Percentiles rank a stretch among this genome's conserved stretches.
Conservation (phyloP, 2,329 filamentous ascomycete genomes). For the Cladobotryum protrusum region DNA sequence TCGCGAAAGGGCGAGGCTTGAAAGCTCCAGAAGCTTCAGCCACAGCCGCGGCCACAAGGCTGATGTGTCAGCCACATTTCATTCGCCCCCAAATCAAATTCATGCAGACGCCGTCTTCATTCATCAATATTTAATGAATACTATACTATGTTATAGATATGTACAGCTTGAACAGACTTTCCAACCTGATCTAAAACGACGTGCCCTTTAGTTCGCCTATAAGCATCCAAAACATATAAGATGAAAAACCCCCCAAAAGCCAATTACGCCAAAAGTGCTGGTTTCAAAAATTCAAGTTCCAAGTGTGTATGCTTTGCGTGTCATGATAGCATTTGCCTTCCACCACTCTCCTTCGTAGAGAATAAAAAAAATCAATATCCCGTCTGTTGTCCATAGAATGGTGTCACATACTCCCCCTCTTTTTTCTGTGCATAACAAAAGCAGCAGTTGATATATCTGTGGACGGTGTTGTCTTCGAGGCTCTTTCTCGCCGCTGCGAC, state of each 20-base stretch:
- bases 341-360: not conserved
- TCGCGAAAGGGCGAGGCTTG: constrained; percentile 3
- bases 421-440: constrained; percentile 40
- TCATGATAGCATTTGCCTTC: not conserved
- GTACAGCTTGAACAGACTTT: not conserved
- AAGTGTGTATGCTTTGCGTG: not conserved
- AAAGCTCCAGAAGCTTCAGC: constrained; percentile 9
- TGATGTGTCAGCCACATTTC: constrained; percentile 13
- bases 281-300: too few species aligned
- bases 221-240: too few species aligned
- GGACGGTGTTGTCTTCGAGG: constrained; percentile 29
- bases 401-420: constrained; percentile 1
- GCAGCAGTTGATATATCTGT: constrained; percentile 38
- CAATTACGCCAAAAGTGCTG: too few species aligned
- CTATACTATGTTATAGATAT: not conserved
- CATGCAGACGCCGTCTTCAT: not conserved
- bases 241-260: too few species aligned
- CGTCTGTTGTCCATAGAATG: constrained; percentile 1
- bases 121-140: not conserved
- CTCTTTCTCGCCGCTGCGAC: constrained; percentile 26
- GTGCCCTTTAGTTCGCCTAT: not conserved
- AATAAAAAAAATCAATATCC: not conserved
- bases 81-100: not conserved
- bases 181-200: not conserved
- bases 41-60: constrained; percentile 1